These are phyloP conservation scores for Leptoxyphium fumago DNA, from an alignment of 2,329 filamentous ascomycete genomes.

Conservation along the genomic window DNA sequence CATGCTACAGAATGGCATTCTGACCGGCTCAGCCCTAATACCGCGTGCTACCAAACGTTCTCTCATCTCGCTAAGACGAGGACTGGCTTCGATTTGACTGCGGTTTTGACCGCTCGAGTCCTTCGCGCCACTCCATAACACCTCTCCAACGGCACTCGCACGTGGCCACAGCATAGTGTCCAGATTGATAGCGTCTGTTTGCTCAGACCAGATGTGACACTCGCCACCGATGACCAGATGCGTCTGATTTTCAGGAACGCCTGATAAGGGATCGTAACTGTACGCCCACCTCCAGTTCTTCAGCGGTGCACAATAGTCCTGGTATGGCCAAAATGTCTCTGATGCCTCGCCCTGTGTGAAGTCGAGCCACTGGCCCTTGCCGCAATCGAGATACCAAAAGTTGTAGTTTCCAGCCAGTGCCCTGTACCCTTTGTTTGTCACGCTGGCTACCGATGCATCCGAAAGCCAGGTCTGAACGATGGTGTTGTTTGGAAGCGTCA, in stretches of 20 bases:
- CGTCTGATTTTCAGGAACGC: constrained; percentile 45
- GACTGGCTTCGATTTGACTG: constrained; percentile 53
- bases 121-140: constrained; percentile 61
- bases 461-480: constrained; percentile 70
- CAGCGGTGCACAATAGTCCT: constrained; percentile 65
- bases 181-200: constrained; percentile 59
- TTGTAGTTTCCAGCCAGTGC: constrained; percentile 64
- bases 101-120: constrained; percentile 54
- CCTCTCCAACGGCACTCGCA: constrained; percentile 57
- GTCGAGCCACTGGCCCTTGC: constrained; percentile 65
- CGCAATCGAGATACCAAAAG: constrained; percentile 53
- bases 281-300: constrained; percentile 77
- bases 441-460: constrained; percentile 43
- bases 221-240: constrained; percentile 68
- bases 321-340: constrained; percentile 49
- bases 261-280: constrained; percentile 57
- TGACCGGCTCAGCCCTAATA: constrained; percentile 48
- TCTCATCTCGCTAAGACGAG: constrained; percentile 58
- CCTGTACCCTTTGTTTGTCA: constrained; percentile 51
- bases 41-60: constrained; percentile 59
- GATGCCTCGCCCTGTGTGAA: constrained; percentile 44
- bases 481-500: constrained; percentile 55
- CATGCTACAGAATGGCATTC: constrained; percentile 51
- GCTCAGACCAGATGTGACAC: constrained; percentile 66
- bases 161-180: constrained; percentile 69